These are phyloP conservation scores for Cnidoscolus chayamansa DNA, from an alignment of 441 rosid genomes.

Conservation along the genomic window DNA sequence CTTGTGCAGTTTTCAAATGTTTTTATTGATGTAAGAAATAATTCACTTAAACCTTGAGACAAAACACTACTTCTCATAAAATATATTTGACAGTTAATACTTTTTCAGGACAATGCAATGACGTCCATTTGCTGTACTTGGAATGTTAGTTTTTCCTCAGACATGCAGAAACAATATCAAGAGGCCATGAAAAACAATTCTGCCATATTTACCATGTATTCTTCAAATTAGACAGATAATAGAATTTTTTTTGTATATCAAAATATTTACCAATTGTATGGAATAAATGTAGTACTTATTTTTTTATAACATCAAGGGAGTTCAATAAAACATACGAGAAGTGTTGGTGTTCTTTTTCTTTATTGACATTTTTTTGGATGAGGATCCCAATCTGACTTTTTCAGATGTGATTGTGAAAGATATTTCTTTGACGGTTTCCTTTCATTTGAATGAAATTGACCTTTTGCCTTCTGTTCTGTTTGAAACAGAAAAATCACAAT, in stretches of 20 bases:
- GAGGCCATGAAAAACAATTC: too few species aligned
- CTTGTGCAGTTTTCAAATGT: constrained; percentile 7
- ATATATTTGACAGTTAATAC: background rate
- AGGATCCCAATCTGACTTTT: too few species aligned
- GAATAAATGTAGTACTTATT: too few species aligned
- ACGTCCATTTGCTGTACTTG: background rate
- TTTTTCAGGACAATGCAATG: background rate
- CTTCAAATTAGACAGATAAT: too few species aligned
- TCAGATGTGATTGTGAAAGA: background rate
- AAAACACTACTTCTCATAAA: background rate
- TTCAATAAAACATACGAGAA: too few species aligned
- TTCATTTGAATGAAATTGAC: constrained; percentile 13
- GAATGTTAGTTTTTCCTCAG: background rate
- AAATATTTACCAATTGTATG: too few species aligned
- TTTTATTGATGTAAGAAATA: background rate
- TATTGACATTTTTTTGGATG: too few species aligned
- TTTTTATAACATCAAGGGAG: too few species aligned
- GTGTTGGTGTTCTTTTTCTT: too few species aligned
- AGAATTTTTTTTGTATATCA: too few species aligned
- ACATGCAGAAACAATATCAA: too few species aligned
- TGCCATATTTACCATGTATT: too few species aligned
- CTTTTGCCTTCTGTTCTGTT: constrained; percentile 16
- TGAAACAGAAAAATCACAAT: constrained; percentile 45
- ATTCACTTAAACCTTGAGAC: background rate
- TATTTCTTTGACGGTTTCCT: background rate